Percentiles rank a stretch among this genome's conserved stretches.
Conservation (phyloP, 2,329 filamentous ascomycete genomes). For the Aspergillus uvarum region DNA sequence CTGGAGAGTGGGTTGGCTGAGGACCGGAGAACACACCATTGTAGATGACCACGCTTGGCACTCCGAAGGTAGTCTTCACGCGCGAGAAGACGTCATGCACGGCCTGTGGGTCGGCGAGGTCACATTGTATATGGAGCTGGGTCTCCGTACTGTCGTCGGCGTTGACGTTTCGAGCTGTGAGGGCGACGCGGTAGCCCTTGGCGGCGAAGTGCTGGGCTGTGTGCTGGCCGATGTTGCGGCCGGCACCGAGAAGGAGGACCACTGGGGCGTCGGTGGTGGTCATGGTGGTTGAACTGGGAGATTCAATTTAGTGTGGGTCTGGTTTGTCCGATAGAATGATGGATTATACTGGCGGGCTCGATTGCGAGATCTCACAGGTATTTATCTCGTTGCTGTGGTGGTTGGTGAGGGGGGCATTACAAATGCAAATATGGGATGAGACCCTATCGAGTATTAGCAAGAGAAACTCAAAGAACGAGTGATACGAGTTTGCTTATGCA, state of each 20-base stretch:
- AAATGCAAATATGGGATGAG: background rate
- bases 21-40: background rate
- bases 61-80: background rate
- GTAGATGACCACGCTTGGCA: constrained; percentile 1
- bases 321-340: background rate
- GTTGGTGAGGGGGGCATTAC: background rate
- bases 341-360: background rate
- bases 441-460: background rate
- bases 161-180: background rate
- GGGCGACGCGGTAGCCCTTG: background rate
- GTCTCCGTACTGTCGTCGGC: background rate
- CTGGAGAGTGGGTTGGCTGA: background rate
- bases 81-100: background rate
- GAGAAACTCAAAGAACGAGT: background rate
- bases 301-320: no score
- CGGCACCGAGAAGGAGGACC: background rate
- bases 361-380: background rate
- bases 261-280: background rate
- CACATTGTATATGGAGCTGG: background rate
- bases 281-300: background rate
- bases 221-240: background rate
- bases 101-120: background rate
- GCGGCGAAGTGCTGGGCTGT: background rate
- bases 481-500: background rate
- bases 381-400: background rate